phyloP scores from a whole-genome alignment of 2,329 filamentous ascomycete genomes.

The Sarocladium brachiariae region DNA sequence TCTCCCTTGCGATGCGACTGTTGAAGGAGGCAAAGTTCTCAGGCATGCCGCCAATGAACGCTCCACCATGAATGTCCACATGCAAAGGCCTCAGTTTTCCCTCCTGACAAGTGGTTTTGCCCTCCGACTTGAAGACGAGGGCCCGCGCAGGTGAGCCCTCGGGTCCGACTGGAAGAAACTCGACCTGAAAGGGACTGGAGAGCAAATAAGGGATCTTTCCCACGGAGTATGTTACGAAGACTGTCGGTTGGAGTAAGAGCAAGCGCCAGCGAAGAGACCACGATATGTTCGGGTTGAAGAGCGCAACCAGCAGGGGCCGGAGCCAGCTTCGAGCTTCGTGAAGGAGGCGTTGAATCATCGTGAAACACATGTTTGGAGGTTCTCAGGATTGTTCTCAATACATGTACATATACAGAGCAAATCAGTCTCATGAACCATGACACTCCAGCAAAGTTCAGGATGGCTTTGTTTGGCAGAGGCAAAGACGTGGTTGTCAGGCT shows the following conservation, averaged over 20 bases:
- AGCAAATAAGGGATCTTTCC: slow-evolving; percentile 29
- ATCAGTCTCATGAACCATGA: too few relatives aligned
- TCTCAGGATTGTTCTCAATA: too few relatives aligned
- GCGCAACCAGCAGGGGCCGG: slow-evolving; percentile 24
- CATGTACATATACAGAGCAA: too few relatives aligned
- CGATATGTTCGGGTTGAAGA: slow-evolving; percentile 30
- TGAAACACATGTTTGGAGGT: not conserved
- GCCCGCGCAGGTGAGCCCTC: slow-evolving; percentile 16
- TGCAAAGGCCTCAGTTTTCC: slow-evolving; percentile 31
- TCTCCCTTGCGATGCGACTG: slow-evolving; percentile 25
- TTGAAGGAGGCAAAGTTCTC: slow-evolving; percentile 31
- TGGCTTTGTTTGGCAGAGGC: not conserved
- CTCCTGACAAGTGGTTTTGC: not conserved
- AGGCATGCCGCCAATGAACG: slow-evolving; percentile 35
- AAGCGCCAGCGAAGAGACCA: slow-evolving; percentile 35
- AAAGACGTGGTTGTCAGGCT: not conserved
- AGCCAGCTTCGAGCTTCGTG: not conserved
- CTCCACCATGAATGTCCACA: slow-evolving; percentile 37
- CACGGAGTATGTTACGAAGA: slow-evolving; percentile 29
- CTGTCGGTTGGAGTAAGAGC: slow-evolving; percentile 34
- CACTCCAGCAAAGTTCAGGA: not conserved
- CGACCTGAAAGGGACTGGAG: slow-evolving; percentile 25
- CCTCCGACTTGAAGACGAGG: slow-evolving; percentile 26
- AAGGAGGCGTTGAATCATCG: not conserved
- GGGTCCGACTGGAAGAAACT: slow-evolving; percentile 24